Evolutionary conservation across 2,329 filamentous ascomycete species (phyloP).

Genomic region (Orbilia javanica): DNA sequence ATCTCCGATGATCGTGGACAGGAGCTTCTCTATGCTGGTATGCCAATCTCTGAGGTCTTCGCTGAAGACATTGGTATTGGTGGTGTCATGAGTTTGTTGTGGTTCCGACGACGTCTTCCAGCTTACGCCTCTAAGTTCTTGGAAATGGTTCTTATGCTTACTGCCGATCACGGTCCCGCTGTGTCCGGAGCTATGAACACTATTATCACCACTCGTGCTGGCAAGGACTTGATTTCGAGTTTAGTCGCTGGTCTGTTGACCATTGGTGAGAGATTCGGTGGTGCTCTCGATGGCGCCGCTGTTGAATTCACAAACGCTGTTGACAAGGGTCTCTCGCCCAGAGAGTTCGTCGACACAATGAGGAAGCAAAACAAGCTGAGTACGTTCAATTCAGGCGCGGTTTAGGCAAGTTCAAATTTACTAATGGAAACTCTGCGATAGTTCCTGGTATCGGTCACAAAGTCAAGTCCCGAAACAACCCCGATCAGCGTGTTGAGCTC

Average conservation of each 20-base stretch:
- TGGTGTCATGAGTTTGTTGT: conserved; percentile 99
- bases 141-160: conserved; percentile 99
- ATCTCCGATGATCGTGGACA: conserved; percentile 99
- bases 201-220: conserved; percentile 98
- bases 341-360: conserved; percentile 99
- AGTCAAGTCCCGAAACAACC: conserved; percentile 99
- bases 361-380: conserved; percentile 99
- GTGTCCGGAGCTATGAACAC: conserved; percentile 99
- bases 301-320: conserved; percentile 99
- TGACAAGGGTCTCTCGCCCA: conserved; percentile 96
- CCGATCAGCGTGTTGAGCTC: conserved; percentile 98
- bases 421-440: conserved; percentile 64
- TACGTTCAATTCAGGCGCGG: conserved; percentile 67
- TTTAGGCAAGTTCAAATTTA: background rate
- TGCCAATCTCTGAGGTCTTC: conserved; percentile 99
- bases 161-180: conserved; percentile 97
- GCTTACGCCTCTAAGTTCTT: conserved; percentile 98
- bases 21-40: conserved; percentile 97
- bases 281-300: conserved; percentile 95
- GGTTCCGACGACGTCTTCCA: conserved; percentile 98
- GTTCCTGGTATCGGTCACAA: conserved; percentile 98
- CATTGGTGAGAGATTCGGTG: conserved; percentile 97
- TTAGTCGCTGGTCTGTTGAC: conserved; percentile 97
- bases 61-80: conserved; percentile 98
- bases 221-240: conserved; percentile 96